Evolutionary conservation across 1,284 basidiomycete genomes (phyloP).

Genomic region (Sphagnurus paluster): DNA sequence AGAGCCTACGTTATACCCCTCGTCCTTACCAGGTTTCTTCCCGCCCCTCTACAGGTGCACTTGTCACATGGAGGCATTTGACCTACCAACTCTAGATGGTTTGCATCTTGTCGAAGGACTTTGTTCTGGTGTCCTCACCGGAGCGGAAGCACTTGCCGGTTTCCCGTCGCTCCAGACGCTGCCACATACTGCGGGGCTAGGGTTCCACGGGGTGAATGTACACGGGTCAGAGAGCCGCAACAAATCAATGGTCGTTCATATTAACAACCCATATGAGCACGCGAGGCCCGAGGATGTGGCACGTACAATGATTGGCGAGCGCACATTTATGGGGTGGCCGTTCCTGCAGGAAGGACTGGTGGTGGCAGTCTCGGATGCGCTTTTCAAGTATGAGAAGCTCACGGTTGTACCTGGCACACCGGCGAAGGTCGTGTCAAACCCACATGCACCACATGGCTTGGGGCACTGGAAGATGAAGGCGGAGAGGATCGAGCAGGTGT

Average conservation of each 20-base stretch:
- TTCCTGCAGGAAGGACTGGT: slow-evolving; percentile 93
- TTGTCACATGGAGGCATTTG: slow-evolving; percentile 79
- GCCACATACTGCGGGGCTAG: slow-evolving; percentile 76
- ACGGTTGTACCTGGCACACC: slow-evolving; percentile 52
- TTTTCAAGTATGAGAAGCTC: slow-evolving; percentile 86
- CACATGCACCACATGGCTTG: slow-evolving; percentile 68
- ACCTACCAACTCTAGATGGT: slow-evolving; percentile 87
- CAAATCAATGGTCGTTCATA: slow-evolving; percentile 89
- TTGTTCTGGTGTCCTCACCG: slow-evolving; percentile 87
- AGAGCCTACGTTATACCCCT: slow-evolving; percentile 75
- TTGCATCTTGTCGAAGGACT: slow-evolving; percentile 87
- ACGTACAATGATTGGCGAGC: slow-evolving; percentile 70
- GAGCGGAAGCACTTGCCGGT: slow-evolving; percentile 86
- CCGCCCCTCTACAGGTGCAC: slow-evolving; percentile 85
- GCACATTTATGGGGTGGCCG: slow-evolving; percentile 89
- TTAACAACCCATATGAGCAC: slow-evolving; percentile 75
- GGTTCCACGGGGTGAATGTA: slow-evolving; percentile 89
- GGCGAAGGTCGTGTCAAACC: slow-evolving; percentile 65
- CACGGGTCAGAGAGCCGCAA: slow-evolving; percentile 90
- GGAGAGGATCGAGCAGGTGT: slow-evolving; percentile 79
- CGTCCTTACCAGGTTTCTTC: slow-evolving; percentile 94
- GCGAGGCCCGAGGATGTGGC: slow-evolving; percentile 77
- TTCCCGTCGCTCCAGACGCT: slow-evolving; percentile 95
- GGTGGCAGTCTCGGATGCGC: slow-evolving; percentile 82
- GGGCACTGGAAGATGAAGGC: slow-evolving; percentile 77